Conservation (phyloP, 2,329 filamentous ascomycete genomes). For the Trichoderma sp. region DNA sequence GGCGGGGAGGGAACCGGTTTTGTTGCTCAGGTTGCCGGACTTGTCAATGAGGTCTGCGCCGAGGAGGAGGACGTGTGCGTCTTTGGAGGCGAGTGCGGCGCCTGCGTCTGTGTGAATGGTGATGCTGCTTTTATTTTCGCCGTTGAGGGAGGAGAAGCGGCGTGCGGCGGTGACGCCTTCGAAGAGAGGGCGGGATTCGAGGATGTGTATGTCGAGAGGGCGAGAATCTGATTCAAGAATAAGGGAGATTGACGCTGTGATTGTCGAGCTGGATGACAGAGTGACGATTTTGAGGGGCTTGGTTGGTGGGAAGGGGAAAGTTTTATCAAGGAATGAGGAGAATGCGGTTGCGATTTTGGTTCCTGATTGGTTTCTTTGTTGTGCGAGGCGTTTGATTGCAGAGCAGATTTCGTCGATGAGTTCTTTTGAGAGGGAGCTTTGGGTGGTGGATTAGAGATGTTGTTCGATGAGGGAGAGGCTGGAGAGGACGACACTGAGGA, state of each 20-base stretch:
- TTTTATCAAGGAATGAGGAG: constrained; percentile 31
- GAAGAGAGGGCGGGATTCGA: constrained; percentile 66
- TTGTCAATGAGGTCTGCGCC: constrained; percentile 62
- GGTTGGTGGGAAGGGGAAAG: constrained; percentile 2
- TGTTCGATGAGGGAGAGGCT: constrained; percentile 43
- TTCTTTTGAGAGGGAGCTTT: background rate
- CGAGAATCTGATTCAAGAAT: constrained; percentile 30
- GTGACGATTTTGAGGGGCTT: constrained; percentile 53
- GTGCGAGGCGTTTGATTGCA: constrained; percentile 23
- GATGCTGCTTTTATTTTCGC: constrained; percentile 31
- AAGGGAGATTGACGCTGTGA: constrained; percentile 48
- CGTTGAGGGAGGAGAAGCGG: constrained; percentile 44
- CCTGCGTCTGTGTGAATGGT: constrained; percentile 60
- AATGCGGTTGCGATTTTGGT: constrained; percentile 38
- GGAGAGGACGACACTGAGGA: constrained; percentile 49
- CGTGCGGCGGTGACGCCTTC: constrained; percentile 61
- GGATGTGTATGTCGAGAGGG: constrained; percentile 54
- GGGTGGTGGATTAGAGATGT: constrained; percentile 23
- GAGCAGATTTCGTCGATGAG: constrained; percentile 25
- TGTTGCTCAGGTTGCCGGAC: constrained; percentile 62
- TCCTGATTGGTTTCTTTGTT: constrained; percentile 28
- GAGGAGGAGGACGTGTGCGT: constrained; percentile 58
- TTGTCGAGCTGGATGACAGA: constrained; percentile 62
- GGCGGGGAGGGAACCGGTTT: constrained; percentile 61
- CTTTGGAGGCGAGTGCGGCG: constrained; percentile 50